Percentiles rank a stretch among this genome's conserved stretches.
Evolutionary conservation across 805 yeast genomes (phyloP).

Genomic region (Pichia deserticola): DNA sequence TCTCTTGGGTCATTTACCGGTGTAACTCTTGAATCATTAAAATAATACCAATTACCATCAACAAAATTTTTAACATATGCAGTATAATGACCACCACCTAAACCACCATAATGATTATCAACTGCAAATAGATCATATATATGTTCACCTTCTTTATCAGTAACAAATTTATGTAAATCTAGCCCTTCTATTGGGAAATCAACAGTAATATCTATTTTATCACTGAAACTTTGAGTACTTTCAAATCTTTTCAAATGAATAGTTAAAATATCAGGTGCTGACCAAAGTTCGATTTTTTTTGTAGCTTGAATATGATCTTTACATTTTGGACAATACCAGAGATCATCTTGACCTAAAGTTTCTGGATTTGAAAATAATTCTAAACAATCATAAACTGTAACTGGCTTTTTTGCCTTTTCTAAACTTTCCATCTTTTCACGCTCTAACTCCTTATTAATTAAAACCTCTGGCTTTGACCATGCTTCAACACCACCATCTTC

Average conservation of each 20-base stretch:
- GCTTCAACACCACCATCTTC: constrained; percentile 41
- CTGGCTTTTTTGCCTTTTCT: constrained; percentile 30
- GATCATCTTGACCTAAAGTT: constrained; percentile 76
- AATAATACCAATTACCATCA: constrained; percentile 81
- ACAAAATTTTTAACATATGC: constrained; percentile 76
- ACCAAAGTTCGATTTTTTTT: constrained; percentile 86
- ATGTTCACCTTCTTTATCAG: constrained; percentile 29
- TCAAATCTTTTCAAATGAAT: constrained; percentile 89
- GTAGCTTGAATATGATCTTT: constrained; percentile 86
- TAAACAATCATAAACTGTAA: constrained; percentile 68
- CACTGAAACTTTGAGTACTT: constrained; percentile 76
- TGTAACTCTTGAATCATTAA: constrained; percentile 74
- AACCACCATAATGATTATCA: constrained; percentile 92
- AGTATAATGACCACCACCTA: constrained; percentile 97
- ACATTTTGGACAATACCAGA: constrained; percentile 92
- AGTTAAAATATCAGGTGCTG: constrained; percentile 83
- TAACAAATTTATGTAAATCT: constrained; percentile 59
- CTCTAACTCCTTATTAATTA: constrained; percentile 51
- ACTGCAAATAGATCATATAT: constrained; percentile 86
- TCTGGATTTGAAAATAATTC: constrained; percentile 72
- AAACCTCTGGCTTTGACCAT: constrained; percentile 45
- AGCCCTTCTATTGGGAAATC: constrained; percentile 82
- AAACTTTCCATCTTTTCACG: constrained; percentile 31
- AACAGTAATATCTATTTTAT: constrained; percentile 78
- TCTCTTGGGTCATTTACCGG: constrained; percentile 47